Percentiles rank a stretch among this genome's conserved stretches.
These are phyloP conservation scores for Suhomyces bolitotheri DNA, from an alignment of 1,139 yeast species.

Conservation along the genomic window DNA sequence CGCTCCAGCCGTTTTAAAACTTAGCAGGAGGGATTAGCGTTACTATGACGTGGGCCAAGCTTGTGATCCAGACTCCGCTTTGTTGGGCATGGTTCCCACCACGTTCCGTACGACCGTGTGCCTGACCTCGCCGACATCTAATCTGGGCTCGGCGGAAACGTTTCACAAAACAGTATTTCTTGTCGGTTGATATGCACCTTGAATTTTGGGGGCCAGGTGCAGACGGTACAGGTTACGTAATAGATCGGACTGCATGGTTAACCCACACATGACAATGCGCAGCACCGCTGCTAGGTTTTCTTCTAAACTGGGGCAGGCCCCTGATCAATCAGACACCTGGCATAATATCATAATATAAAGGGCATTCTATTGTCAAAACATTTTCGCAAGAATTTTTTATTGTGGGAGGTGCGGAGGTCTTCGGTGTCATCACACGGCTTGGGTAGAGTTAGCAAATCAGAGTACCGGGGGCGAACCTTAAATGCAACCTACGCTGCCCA, in stretches of 20 bases:
- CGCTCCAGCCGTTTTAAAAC: background rate
- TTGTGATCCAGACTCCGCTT: no score
- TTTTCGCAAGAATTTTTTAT: no score
- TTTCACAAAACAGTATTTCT: conserved; percentile 4
- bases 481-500: no score
- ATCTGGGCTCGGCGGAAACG: conserved; percentile 6
- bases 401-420: no score
- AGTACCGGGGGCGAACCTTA: no score
- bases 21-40: no score
- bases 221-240: conserved; percentile 1
- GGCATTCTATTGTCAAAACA: conserved; percentile 7
- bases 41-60: no score
- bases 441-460: no score
- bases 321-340: conserved; percentile 3
- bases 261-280: background rate
- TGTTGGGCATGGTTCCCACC: no score
- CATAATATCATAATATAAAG: no score
- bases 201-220: background rate
- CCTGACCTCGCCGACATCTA: conserved; percentile 4
- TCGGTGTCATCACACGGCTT: no score
- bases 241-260: conserved; percentile 4
- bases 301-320: conserved; percentile 5
- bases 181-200: no score
- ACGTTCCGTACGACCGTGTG: background rate
- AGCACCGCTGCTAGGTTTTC: background rate